Evolutionary conservation across 257 asterid species (phyloP).

Genomic region (Lithospermum erythrorhizon): DNA sequence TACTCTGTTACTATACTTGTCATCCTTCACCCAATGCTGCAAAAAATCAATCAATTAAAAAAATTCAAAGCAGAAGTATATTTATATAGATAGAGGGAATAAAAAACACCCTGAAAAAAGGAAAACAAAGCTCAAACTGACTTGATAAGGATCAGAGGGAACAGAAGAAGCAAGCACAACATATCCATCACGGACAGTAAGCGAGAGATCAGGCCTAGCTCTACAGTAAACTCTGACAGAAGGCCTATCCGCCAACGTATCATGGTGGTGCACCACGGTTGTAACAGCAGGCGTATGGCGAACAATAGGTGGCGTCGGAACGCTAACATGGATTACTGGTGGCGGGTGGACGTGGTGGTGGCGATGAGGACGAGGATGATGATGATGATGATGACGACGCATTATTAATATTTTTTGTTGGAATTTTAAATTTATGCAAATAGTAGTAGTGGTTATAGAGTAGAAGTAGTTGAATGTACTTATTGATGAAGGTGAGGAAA

Average conservation of each 20-base stretch:
- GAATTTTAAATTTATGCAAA: too few species aligned
- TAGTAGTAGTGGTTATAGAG: too few species aligned
- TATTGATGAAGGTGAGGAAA: too few species aligned
- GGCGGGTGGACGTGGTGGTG: not conserved
- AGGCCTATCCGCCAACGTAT: constrained; percentile 27
- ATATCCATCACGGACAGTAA: constrained; percentile 61
- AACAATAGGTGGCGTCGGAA: too few species aligned
- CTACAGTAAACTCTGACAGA: constrained; percentile 49
- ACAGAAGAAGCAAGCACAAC: constrained; percentile 52
- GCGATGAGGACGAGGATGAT: too few species aligned
- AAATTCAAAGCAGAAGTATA: not conserved
- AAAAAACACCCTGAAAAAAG: not conserved
- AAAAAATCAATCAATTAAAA: not conserved
- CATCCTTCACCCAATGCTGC: constrained; percentile 73
- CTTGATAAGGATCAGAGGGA: constrained; percentile 65
- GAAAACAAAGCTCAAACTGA: constrained; percentile 1
- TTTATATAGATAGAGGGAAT: too few species aligned
- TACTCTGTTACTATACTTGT: constrained; percentile 48
- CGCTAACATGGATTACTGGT: not conserved
- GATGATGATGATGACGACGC: not conserved
- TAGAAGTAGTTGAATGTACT: too few species aligned
- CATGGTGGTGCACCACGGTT: constrained; percentile 16
- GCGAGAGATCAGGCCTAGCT: constrained; percentile 56
- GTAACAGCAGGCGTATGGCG: not conserved
- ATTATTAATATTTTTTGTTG: not conserved